Evolutionary conservation across 2,329 filamentous ascomycete genomes (phyloP).

Genomic region (Reticulascus tulasneorum): DNA sequence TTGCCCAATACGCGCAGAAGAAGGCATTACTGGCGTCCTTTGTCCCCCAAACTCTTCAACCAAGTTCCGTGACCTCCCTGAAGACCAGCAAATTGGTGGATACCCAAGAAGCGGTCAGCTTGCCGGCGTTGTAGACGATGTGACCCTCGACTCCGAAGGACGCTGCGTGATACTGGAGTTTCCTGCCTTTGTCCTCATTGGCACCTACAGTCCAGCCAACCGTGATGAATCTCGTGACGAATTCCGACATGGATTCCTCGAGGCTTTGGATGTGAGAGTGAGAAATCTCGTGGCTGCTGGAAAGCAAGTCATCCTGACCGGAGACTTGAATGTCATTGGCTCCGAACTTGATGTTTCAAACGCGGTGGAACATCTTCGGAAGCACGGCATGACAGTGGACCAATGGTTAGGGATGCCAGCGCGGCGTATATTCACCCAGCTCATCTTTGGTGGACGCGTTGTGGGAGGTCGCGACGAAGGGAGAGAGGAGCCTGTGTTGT

Average conservation of each 20-base stretch:
- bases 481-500: slow-evolving; percentile 67
- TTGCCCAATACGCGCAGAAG: slow-evolving; percentile 83
- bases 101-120: slow-evolving; percentile 74
- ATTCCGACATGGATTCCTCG: slow-evolving; percentile 77
- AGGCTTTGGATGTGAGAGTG: slow-evolving; percentile 75
- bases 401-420: slow-evolving; percentile 71
- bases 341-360: slow-evolving; percentile 73
- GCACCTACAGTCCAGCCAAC: slow-evolving; percentile 87
- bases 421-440: slow-evolving; percentile 77
- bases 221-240: slow-evolving; percentile 79
- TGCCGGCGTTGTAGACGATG: slow-evolving; percentile 59
- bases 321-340: slow-evolving; percentile 79
- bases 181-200: slow-evolving; percentile 88
- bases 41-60: slow-evolving; percentile 67
- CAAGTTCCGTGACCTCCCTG: slow-evolving; percentile 70
- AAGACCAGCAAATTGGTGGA: slow-evolving; percentile 76
- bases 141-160: slow-evolving; percentile 80
- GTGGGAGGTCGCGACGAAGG: slow-evolving; percentile 63
- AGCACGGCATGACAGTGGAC: slow-evolving; percentile 62
- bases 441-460: slow-evolving; percentile 71
- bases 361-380: slow-evolving; percentile 65
- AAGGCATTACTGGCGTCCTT: slow-evolving; percentile 84
- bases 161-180: slow-evolving; percentile 91
- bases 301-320: slow-evolving; percentile 80
- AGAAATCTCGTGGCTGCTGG: slow-evolving; percentile 77